These are phyloP conservation scores for Oryza nivara DNA, from an alignment of 176 grass and related monocot species.

Conservation along the genomic window DNA sequence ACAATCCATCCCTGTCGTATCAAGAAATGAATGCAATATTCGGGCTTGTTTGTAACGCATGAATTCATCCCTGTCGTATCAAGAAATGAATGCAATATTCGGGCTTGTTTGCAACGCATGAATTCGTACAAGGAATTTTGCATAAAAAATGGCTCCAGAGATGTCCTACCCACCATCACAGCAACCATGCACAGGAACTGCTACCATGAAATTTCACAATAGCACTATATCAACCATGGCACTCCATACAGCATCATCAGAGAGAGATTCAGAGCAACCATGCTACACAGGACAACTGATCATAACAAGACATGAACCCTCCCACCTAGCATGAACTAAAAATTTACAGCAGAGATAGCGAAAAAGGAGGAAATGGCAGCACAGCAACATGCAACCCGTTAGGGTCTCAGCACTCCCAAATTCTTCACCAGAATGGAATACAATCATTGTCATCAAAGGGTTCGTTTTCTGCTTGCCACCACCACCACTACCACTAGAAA, in stretches of 20 bases:
- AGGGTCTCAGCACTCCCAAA: conserved; percentile 11
- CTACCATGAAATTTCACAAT: not conserved
- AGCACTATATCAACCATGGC: conserved; percentile 18
- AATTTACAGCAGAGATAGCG: conserved; percentile 38
- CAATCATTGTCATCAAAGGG: conserved; percentile 4
- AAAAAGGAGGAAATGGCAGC: conserved; percentile 30
- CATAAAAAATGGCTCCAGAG: not conserved
- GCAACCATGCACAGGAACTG: not conserved
- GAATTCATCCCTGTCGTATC: not conserved
- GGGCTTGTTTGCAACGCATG: not conserved
- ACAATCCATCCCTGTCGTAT: not conserved
- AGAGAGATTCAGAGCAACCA: not conserved
- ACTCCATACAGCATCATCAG: conserved; percentile 18
- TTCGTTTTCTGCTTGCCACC: conserved; percentile 51
- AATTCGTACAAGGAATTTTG: not conserved
- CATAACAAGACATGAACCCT: conserved; percentile 5
- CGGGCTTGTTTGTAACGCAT: too few relatives aligned
- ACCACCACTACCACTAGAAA: conserved; percentile 18
- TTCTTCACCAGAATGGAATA: conserved; percentile 39
- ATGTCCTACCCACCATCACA: not conserved
- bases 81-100: not conserved
- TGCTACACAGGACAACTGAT: not conserved
- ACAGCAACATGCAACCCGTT: conserved; percentile 6
- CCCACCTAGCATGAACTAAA: not conserved
- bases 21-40: not conserved